Base-by-base conservation (phyloP, 495 filamentous ascomycete genomes). In the Margaritispora aquatica region DNA sequence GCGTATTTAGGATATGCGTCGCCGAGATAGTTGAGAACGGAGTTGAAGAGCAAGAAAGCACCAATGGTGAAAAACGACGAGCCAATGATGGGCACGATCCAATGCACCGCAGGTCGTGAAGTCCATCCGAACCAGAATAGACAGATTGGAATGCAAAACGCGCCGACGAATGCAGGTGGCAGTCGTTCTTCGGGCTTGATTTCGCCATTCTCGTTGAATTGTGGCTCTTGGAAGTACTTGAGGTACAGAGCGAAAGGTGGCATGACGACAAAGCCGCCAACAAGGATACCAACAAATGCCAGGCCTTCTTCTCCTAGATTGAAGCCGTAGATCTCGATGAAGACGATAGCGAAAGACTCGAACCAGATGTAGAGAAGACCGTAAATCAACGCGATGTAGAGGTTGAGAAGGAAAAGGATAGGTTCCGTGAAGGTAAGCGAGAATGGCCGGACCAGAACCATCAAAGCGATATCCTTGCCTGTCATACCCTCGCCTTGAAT, bases 41-140 rank as follows among this genome's bases (percentile, higher is more conserved):
- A 65, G 41, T 84, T 80, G 68, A 85, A 86, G n/a, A 86, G 73
- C 3, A 82, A 62, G 62, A 81, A 81, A 71, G 50, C 54, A 0
- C 80, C 81, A 19, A 82, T 68, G 11, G 76, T 62, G 67, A 86
- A 87, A 10, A 78, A 69, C 13, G 69, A 63, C 0, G 75, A 76
- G 7, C 79, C 84, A 26, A 84, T 58, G 22, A 61, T 61, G n/a
- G 58, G 62, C 8, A 58, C 55, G 21, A 65, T 57, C 54, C 55
- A 62, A 57, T 71, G 67, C 36, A 68, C 63, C 5, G 65, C 52
- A 26, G 27, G 54, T 0, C 63, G 50, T 1, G 72, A 64, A 2
- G 80, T 77, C 82, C 83, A 84, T 3, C 79, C 82, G 51, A 79
- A 80, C 71, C 82, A 72, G 69, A 86, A 86, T 68, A 84, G 78